These are phyloP conservation scores for Mycena galopus DNA, from an alignment of 768 basidiomycete genomes.

Conservation along the genomic window DNA sequence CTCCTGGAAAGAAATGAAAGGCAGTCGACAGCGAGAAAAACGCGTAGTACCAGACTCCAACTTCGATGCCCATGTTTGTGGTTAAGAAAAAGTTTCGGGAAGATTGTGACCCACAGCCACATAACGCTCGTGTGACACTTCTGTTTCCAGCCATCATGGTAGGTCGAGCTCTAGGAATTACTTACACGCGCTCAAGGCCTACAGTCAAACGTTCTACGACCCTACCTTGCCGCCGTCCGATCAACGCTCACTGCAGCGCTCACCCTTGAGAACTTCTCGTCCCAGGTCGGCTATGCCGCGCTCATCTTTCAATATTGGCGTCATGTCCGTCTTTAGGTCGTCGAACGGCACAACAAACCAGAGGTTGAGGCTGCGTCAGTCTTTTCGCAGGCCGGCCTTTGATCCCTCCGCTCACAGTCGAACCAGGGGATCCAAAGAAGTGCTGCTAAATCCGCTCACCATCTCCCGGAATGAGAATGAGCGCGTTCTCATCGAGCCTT, in stretches of 20 bases:
- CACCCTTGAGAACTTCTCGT: conserved; percentile 97
- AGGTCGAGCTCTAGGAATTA: conserved; percentile 41
- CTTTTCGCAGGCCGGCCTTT: background rate
- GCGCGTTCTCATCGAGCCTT: conserved; percentile 96
- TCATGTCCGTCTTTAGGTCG: conserved; percentile 68
- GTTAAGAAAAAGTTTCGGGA: conserved; percentile 19
- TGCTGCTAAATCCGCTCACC: conserved; percentile 90
- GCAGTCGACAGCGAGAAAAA: conserved; percentile 20
- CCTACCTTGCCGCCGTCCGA: conserved; percentile 95
- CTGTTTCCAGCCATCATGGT: conserved; percentile 65
- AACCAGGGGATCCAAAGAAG: conserved; percentile 89
- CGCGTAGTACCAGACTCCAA: conserved; percentile 74
- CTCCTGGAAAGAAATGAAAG: conserved; percentile 62
- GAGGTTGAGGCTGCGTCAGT: conserved; percentile 89
- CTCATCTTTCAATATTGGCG: conserved; percentile 23
- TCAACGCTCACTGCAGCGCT: conserved; percentile 98
- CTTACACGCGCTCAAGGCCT: conserved; percentile 16
- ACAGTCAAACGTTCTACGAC: conserved; percentile 95
- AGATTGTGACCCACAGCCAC: background rate
- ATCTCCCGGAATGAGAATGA: conserved; percentile 99
- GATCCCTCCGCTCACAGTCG: conserved; percentile 15
- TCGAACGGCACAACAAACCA: conserved; percentile 97
- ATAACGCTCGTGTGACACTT: background rate
- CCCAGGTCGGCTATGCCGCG: conserved; percentile 71
- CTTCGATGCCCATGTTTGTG: conserved; percentile 65